These are phyloP conservation scores for Musa troglodytarum DNA, from an alignment of 176 grass and related monocot species.

Conservation along the genomic window DNA sequence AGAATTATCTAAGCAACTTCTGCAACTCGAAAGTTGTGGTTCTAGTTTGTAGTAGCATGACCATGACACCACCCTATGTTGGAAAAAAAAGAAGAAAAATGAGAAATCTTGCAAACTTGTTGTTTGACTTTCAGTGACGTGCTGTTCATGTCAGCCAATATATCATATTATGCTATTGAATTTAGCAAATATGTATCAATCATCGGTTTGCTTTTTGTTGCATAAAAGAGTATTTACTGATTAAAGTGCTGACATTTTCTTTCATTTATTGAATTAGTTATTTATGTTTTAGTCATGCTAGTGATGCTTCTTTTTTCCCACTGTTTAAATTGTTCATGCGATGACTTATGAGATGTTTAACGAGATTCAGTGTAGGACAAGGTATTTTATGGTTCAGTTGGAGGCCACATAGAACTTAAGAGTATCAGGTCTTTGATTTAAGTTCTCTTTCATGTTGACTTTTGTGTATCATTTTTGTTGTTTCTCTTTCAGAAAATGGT, in stretches of 20 bases:
- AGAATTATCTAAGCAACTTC: too few species aligned
- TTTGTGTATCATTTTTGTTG: neutral
- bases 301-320: neutral
- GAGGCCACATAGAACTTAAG: neutral
- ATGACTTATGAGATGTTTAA: neutral
- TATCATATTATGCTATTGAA: too few species aligned
- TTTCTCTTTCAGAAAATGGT: conserved; percentile 59
- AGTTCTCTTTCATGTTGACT: neutral
- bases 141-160: too few species aligned
- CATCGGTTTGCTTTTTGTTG: neutral
- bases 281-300: neutral
- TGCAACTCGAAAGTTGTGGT: too few species aligned
- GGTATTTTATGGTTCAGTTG: neutral
- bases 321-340: neutral
- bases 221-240: neutral
- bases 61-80: too few species aligned
- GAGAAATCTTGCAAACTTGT: too few species aligned
- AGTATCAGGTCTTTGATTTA: neutral
- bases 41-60: too few species aligned
- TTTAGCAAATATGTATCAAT: neutral
- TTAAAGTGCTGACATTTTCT: neutral
- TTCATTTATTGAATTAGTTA: neutral
- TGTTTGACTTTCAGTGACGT: too few species aligned
- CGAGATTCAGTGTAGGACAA: neutral
- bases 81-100: too few species aligned